Conservation (phyloP, 441 rosid species). For the Syzygium malaccense region DNA sequence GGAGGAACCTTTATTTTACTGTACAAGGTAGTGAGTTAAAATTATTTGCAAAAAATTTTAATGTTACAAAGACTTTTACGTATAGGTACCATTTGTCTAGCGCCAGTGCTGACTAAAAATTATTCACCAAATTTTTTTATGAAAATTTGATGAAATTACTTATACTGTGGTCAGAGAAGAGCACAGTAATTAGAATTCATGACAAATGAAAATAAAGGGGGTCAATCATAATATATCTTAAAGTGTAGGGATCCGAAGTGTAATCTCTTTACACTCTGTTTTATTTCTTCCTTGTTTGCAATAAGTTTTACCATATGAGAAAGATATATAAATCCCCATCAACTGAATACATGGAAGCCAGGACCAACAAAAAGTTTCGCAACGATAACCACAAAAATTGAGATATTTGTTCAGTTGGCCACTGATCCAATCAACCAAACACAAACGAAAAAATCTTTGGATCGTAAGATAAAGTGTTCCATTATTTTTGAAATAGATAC, state of each 20-base stretch:
- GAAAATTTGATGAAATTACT: neutral
- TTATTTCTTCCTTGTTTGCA: neutral
- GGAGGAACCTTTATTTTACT: neutral
- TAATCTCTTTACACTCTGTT: neutral
- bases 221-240: neutral
- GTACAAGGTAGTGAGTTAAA: neutral
- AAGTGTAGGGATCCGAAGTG: accelerated
- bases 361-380: no score
- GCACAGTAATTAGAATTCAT: neutral
- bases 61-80: neutral
- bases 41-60: neutral
- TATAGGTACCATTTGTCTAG: neutral
- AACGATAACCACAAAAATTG: no score
- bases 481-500: no score
- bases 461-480: no score
- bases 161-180: no score
- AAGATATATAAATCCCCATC: neutral
- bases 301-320: neutral
- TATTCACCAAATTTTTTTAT: neutral
- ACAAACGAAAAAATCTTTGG: neutral
- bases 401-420: no score
- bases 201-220: neutral
- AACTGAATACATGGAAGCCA: no score
- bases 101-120: neutral
- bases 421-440: no score